These are phyloP conservation scores for Boeremia lycopersici DNA, from an alignment of 2,329 filamentous ascomycete genomes.

Conservation along the genomic window DNA sequence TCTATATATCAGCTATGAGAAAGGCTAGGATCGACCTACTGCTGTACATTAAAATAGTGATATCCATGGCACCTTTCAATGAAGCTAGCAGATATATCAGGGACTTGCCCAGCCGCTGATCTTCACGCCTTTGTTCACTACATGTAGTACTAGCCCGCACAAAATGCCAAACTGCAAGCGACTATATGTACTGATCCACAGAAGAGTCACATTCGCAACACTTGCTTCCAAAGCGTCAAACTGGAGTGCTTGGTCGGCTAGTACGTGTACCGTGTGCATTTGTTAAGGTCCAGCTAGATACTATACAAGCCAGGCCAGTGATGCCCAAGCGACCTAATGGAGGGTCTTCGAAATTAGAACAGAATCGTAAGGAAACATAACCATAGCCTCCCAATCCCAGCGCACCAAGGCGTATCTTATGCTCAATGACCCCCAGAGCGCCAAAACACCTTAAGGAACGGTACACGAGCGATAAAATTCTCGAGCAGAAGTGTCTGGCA, in stretches of 20 bases:
- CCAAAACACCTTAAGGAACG: constrained; percentile 8
- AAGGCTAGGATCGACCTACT: too few relatives aligned
- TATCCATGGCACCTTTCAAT: too few relatives aligned
- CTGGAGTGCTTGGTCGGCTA: background rate
- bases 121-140: too few relatives aligned
- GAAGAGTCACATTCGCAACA: background rate
- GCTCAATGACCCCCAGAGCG: background rate
- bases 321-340: background rate
- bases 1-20: too few relatives aligned
- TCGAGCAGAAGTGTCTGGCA: background rate
- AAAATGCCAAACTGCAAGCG: too few relatives aligned
- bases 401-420: background rate
- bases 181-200: background rate
- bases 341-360: background rate
- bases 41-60: too few relatives aligned
- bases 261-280: background rate
- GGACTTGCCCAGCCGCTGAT: too few relatives aligned
- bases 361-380: background rate
- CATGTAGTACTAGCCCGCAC: too few relatives aligned
- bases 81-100: too few relatives aligned
- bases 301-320: background rate
- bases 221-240: background rate
- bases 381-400: background rate
- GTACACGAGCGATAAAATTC: background rate
- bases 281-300: background rate